Conservation (phyloP, 2,329 filamentous ascomycete genomes). For the Calonectria pseudoreteaudii region DNA sequence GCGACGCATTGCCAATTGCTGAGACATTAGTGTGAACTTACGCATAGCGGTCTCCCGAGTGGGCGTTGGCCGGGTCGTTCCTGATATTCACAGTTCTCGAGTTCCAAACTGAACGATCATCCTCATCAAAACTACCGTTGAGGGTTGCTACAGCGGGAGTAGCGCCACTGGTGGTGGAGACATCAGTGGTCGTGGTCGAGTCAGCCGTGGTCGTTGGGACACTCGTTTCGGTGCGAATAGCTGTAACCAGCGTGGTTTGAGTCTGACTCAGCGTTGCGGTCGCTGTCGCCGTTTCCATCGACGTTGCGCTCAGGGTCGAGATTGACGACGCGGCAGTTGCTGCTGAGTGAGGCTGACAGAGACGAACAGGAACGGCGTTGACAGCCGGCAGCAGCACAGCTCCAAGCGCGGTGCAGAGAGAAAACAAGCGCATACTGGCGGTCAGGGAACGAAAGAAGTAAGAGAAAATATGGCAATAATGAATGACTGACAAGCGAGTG, state of each 20-base stretch:
- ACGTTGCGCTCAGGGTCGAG: neutral
- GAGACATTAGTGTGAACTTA: neutral
- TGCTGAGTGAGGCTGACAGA: neutral
- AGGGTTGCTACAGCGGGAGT: neutral
- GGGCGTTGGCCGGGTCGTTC: conserved; percentile 1
- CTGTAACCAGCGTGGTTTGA: neutral
- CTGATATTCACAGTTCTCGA: conserved; percentile 1
- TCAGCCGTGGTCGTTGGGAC: neutral
- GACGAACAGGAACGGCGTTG: conserved; percentile 12
- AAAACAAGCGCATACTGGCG: conserved; percentile 33
- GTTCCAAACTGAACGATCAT: conserved; percentile 5
- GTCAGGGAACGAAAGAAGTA: neutral
- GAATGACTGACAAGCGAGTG: conserved; percentile 5
- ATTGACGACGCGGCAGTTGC: neutral
- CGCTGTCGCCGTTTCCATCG: neutral
- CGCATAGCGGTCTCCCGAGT: conserved; percentile 15
- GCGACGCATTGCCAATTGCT: neutral
- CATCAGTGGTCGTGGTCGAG: neutral
- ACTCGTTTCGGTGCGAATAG: neutral
- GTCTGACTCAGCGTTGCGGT: neutral
- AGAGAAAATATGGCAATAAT: neutral
- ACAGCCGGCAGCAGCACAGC: conserved; percentile 17
- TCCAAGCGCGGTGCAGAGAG: conserved; percentile 23
- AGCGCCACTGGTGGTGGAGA: neutral
- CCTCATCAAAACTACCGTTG: conserved; percentile 17